These are phyloP conservation scores for Santalum album DNA, from an alignment of 164 flowering plant genomes.

Conservation along the genomic window DNA sequence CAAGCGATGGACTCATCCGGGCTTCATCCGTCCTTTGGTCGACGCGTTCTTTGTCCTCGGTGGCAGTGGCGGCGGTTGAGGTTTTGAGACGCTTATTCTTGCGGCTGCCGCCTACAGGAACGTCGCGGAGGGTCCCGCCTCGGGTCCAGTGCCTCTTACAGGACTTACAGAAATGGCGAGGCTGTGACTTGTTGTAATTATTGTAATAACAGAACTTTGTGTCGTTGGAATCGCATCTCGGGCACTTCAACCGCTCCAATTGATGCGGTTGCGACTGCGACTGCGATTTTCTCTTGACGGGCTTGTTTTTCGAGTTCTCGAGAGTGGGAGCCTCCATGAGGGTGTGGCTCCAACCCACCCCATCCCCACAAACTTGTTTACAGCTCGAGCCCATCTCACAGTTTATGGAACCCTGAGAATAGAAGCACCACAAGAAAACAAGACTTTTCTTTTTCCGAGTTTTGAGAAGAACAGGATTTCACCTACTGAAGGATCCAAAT, in stretches of 20 bases:
- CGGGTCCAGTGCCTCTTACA: constrained; percentile 85
- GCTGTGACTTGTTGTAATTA: constrained; percentile 74
- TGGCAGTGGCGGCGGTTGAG: constrained; percentile 11
- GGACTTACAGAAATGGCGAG: constrained; percentile 72
- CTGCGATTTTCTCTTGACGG: constrained; percentile 15
- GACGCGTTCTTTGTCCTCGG: too few species aligned
- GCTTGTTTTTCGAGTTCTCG: constrained; percentile 22
- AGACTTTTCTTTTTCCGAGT: too few species aligned
- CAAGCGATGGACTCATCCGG: background rate
- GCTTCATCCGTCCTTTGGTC: too few species aligned
- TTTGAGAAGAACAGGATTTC: background rate
- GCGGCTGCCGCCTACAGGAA: constrained; percentile 76
- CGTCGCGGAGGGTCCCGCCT: constrained; percentile 75
- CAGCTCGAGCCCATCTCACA: constrained; percentile 50
- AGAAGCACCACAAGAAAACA: too few species aligned
- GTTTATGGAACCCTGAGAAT: background rate
- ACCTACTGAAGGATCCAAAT: background rate
- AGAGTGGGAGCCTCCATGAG: constrained; percentile 19
- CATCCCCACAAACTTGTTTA: constrained; percentile 40
- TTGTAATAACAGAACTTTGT: constrained; percentile 88
- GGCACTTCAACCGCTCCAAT: constrained; percentile 49
- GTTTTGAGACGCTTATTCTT: constrained; percentile 58
- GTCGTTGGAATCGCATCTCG: constrained; percentile 63
- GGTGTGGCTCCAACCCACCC: constrained; percentile 36
- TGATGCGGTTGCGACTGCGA: constrained; percentile 21